Conservation (phyloP, 495 filamentous ascomycete species). For the Hamigera avellanea region DNA sequence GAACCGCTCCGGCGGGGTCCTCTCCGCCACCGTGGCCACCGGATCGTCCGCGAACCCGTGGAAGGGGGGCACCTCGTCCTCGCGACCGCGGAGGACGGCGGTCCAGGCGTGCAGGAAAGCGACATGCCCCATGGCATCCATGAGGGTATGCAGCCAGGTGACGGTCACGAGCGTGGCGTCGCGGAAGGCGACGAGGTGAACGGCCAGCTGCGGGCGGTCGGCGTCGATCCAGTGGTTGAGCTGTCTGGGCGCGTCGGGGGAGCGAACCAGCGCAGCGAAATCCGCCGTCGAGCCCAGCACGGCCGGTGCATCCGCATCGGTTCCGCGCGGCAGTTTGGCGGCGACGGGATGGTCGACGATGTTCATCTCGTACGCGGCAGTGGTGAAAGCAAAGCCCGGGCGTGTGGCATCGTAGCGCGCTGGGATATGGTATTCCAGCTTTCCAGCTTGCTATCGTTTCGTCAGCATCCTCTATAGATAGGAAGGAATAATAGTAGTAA, state of each 20-base stretch:
- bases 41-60: conserved; percentile 7
- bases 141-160: conserved; percentile 31
- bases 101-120: conserved; percentile 12
- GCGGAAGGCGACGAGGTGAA: conserved; percentile 35
- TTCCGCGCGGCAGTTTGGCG: conserved; percentile 15
- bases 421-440: conserved; percentile 34
- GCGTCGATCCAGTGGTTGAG: conserved; percentile 29
- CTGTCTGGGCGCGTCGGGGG: conserved; percentile 9
- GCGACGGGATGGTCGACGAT: conserved; percentile 20
- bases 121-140: conserved; percentile 29
- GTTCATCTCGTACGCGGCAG: conserved; percentile 11
- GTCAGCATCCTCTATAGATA: background rate
- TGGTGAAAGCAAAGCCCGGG: conserved; percentile 21
- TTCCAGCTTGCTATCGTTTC: conserved; percentile 15
- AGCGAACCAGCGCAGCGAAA: conserved; percentile 11
- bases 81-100: conserved; percentile 9
- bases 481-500: background rate
- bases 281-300: conserved; percentile 12
- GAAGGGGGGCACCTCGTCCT: conserved; percentile 8
- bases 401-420: conserved; percentile 16
- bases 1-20: conserved; percentile 5
- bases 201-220: conserved; percentile 34
- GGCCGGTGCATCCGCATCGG: conserved; percentile 4
- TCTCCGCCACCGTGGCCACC: conserved; percentile 1
- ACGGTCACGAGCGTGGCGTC: conserved; percentile 37